A percentile compares a stretch with the other conserved stretches of the same genome.
Conservation (phyloP, 2,329 filamentous ascomycete species). For the Didymella sp. region DNA sequence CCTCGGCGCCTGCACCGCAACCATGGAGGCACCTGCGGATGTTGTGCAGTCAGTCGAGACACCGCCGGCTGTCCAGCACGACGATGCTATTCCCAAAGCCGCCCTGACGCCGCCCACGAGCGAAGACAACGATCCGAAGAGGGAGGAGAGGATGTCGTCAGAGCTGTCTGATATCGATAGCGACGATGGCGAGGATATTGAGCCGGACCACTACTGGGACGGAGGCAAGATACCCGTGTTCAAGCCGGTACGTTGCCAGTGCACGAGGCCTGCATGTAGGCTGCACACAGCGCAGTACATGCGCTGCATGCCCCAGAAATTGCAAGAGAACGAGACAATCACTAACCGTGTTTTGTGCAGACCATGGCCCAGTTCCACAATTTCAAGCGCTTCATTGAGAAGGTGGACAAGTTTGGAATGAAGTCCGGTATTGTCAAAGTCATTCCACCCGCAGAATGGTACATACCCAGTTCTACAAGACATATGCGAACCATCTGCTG, state of each 20-base stretch:
- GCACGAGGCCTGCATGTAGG: conserved; percentile 3
- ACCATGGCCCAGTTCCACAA: conserved; percentile 94
- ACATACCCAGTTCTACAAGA: conserved; percentile 46
- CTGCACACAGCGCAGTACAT: conserved; percentile 8
- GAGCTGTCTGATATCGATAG: conserved; percentile 58
- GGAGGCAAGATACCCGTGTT: conserved; percentile 88
- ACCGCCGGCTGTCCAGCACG: conserved; percentile 26
- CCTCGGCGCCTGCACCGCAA: conserved; percentile 26
- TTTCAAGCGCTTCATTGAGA: conserved; percentile 90
- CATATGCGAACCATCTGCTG: background rate
- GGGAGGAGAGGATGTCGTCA: conserved; percentile 54
- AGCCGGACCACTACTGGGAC: conserved; percentile 87
- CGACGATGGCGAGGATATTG: conserved; percentile 69
- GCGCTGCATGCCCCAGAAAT: conserved; percentile 8
- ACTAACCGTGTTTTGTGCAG: conserved; percentile 46
- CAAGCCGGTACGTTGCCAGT: conserved; percentile 69
- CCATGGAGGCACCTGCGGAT: conserved; percentile 42
- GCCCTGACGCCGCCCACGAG: conserved; percentile 60
- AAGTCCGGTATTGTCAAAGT: conserved; percentile 96
- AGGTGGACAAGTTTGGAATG: conserved; percentile 95
- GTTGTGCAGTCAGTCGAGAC: conserved; percentile 47
- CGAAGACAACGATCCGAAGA: conserved; percentile 57
- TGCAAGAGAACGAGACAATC: conserved; percentile 1
- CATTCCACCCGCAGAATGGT: conserved; percentile 93
- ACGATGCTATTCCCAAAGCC: conserved; percentile 44